A percentile compares a stretch with the other conserved stretches of the same genome.
Conservation (phyloP, 352 stramenopile species). For the Globisporangium canariense region DNA sequence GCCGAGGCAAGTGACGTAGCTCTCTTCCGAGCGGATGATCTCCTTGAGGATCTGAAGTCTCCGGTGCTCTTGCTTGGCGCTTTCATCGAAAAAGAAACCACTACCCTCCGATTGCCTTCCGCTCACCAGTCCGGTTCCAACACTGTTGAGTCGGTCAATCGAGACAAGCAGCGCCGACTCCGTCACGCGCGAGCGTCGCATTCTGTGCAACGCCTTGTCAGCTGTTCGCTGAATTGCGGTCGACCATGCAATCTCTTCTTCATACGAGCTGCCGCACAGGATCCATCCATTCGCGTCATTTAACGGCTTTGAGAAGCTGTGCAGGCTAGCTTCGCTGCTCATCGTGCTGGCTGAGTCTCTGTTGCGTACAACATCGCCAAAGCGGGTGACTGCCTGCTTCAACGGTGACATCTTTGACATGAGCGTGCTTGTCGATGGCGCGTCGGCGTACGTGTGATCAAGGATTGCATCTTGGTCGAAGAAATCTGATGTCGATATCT, state of each 20-base stretch:
- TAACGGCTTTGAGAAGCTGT: constrained; percentile 13
- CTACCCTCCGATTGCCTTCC: constrained; percentile 23
- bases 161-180: constrained; percentile 42
- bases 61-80: constrained; percentile 53
- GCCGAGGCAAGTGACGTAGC: constrained; percentile 77
- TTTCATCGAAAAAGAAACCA: constrained; percentile 40
- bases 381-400: constrained; percentile 55
- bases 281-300: constrained; percentile 59
- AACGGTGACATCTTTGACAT: constrained; percentile 60
- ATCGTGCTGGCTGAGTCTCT: constrained; percentile 26
- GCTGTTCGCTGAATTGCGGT: constrained; percentile 64
- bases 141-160: constrained; percentile 40
- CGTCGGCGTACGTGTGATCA: constrained; percentile 23
- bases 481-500: constrained; percentile 59
- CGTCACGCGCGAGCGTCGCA: constrained; percentile 55
- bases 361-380: constrained; percentile 38
- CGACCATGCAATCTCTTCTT: constrained; percentile 66
- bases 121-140: constrained; percentile 29
- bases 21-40: constrained; percentile 80
- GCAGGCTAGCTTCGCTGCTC: constrained; percentile 25
- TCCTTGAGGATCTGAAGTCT: constrained; percentile 79
- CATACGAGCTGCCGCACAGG: constrained; percentile 53
- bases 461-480: constrained; percentile 18
- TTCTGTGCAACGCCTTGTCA: constrained; percentile 58
- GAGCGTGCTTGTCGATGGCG: constrained; percentile 15